Conservation (phyloP, 1,284 basidiomycete genomes). For the Mrakiaceae sp. region DNA sequence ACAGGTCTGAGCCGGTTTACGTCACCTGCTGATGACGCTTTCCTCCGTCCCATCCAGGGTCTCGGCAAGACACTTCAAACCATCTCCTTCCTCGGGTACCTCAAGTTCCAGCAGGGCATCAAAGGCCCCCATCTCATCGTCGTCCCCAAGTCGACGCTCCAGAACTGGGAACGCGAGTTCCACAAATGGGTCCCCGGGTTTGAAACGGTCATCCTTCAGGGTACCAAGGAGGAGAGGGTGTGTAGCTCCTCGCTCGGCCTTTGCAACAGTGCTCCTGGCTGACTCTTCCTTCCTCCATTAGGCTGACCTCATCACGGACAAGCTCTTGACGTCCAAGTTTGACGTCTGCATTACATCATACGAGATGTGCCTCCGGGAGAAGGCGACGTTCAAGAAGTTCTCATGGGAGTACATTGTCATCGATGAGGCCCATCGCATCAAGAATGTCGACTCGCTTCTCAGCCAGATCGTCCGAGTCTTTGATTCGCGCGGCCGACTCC, state of each 20-base stretch:
- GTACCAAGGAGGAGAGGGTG: constrained; percentile 77
- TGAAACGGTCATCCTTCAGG: constrained; percentile 68
- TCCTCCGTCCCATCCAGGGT: constrained; percentile 46
- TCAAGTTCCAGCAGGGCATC: constrained; percentile 70
- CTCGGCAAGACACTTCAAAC: constrained; percentile 97
- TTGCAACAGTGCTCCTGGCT: neutral
- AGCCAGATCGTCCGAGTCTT: constrained; percentile 92
- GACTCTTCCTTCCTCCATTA: constrained; percentile 15
- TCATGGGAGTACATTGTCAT: constrained; percentile 98
- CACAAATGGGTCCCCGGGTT: constrained; percentile 85
- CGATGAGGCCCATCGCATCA: constrained; percentile 98
- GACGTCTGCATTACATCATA: constrained; percentile 95
- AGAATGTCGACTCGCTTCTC: constrained; percentile 95
- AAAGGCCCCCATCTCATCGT: constrained; percentile 84
- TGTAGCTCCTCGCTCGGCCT: constrained; percentile 19
- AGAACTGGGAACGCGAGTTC: constrained; percentile 95
- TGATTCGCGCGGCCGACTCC: constrained; percentile 70
- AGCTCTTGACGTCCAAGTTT: constrained; percentile 78
- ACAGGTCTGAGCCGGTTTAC: neutral
- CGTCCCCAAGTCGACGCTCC: constrained; percentile 93
- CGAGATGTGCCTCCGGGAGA: constrained; percentile 94
- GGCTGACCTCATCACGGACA: constrained; percentile 62
- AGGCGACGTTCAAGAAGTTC: constrained; percentile 81
- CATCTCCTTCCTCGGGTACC: constrained; percentile 91
- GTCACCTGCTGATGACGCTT: neutral